Conservation (phyloP, 2,329 filamentous ascomycete species). For the Berkeleyomyces basicola region DNA sequence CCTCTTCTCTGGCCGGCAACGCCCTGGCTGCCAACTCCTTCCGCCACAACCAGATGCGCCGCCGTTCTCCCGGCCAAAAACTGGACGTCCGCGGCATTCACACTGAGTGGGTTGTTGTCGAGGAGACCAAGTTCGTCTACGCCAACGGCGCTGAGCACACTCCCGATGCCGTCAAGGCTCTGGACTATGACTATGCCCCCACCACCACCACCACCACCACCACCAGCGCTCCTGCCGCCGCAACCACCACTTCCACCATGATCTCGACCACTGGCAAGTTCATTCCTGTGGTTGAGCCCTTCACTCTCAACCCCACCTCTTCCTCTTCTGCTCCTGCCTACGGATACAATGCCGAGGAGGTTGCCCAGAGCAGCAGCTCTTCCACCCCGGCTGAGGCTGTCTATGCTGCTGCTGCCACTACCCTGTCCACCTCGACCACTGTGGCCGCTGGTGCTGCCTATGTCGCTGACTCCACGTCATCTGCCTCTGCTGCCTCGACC, state of each 20-base stretch:
- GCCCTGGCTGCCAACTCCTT: constrained; percentile 27
- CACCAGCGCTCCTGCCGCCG: not conserved
- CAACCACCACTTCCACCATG: constrained; percentile 9
- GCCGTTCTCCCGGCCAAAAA: not conserved
- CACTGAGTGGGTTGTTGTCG: constrained; percentile 27
- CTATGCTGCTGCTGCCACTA: constrained; percentile 12
- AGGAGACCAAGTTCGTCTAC: constrained; percentile 23
- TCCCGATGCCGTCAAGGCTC: not conserved
- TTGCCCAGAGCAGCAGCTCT: constrained; percentile 14
- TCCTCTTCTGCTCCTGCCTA: not conserved
- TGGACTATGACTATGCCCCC: not conserved
- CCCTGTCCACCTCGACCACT: constrained; percentile 12
- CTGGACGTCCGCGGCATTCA: constrained; percentile 21
- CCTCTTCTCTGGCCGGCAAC: constrained; percentile 28
- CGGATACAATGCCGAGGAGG: not conserved
- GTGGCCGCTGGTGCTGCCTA: constrained; percentile 9
- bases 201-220: constrained; percentile 3
- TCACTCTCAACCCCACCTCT: not conserved
- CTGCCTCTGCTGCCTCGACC: constrained; percentile 10
- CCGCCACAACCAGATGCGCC: constrained; percentile 21
- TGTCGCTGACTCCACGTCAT: constrained; percentile 14
- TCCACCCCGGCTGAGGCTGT: constrained; percentile 13
- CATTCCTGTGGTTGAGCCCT: not conserved
- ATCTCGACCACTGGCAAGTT: constrained; percentile 4
- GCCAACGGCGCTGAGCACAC: constrained; percentile 2